Evolutionary conservation across 2,329 filamentous ascomycete genomes (phyloP).

Genomic region (Endothia cerciana): DNA sequence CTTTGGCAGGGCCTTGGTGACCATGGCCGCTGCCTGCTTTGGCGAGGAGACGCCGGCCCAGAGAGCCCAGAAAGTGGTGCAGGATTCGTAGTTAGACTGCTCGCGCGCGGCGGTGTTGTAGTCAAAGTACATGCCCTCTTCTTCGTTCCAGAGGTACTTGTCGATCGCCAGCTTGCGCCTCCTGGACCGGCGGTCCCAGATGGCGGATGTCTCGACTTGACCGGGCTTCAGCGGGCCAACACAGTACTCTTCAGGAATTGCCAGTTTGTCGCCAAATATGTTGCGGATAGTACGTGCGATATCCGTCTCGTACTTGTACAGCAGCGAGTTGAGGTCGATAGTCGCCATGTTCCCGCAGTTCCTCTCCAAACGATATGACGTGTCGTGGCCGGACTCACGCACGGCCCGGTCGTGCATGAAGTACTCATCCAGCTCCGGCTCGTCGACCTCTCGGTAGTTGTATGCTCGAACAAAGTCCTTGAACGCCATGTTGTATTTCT

Average conservation of each 20-base stretch:
- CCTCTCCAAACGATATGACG: conserved; percentile 88
- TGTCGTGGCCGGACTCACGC: conserved; percentile 95
- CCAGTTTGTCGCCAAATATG: conserved; percentile 80
- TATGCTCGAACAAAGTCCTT: conserved; percentile 87
- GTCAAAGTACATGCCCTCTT: conserved; percentile 96
- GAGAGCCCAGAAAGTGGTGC: conserved; percentile 95
- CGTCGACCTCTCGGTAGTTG: conserved; percentile 74
- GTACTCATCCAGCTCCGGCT: conserved; percentile 92
- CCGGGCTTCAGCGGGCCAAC: conserved; percentile 67
- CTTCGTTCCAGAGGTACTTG: conserved; percentile 91
- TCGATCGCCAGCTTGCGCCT: conserved; percentile 84
- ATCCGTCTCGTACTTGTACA: conserved; percentile 97
- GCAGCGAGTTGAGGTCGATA: conserved; percentile 88
- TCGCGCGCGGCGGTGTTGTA: conserved; percentile 85
- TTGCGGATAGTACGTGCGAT: conserved; percentile 85
- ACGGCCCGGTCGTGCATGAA: conserved; percentile 96
- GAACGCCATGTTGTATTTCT: conserved; percentile 83
- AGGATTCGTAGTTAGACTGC: conserved; percentile 84
- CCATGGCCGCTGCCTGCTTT: conserved; percentile 81
- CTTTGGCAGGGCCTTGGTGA: conserved; percentile 78
- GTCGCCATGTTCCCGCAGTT: conserved; percentile 88
- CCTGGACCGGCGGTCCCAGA: conserved; percentile 89
- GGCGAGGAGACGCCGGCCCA: conserved; percentile 91
- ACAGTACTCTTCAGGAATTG: conserved; percentile 83
- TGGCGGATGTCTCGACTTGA: conserved; percentile 78